phyloP scores from a whole-genome alignment of 108 stramenopile genomes.

The Tribonema minus region DNA sequence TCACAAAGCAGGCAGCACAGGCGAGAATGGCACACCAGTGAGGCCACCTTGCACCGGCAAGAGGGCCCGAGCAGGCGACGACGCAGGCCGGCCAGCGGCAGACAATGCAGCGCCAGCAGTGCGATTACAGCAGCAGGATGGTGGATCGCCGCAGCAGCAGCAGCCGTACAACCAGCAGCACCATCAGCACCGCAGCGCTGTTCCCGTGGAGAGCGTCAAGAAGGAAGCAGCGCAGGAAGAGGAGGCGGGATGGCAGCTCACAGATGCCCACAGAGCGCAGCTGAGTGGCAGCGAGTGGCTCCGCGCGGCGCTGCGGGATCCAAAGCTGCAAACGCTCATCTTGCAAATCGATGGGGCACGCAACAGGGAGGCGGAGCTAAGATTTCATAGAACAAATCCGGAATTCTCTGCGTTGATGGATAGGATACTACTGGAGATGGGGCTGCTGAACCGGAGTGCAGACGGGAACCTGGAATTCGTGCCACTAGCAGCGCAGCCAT shows the following conservation, averaged over 20 bases:
- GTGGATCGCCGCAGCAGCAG: too few species aligned
- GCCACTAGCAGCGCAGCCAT: too few species aligned
- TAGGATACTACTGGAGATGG: too few species aligned
- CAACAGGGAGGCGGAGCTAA: too few species aligned
- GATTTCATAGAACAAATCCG: too few species aligned
- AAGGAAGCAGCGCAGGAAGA: not conserved
- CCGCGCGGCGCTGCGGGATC: conserved; percentile 18
- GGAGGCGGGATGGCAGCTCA: conserved; percentile 29
- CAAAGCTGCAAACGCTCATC: conserved; percentile 35
- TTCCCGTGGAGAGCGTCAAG: not conserved
- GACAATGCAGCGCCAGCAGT: not conserved
- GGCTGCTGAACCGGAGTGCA: too few species aligned
- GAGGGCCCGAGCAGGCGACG: not conserved
- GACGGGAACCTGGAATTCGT: too few species aligned
- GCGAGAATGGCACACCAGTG: not conserved
- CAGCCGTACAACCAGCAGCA: not conserved
- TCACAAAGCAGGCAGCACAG: conserved; percentile 6
- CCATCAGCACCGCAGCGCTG: not conserved
- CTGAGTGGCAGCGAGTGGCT: conserved; percentile 1
- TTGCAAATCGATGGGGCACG: too few species aligned
- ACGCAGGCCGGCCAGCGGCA: too few species aligned
- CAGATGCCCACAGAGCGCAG: conserved; percentile 3
- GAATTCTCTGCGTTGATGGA: too few species aligned
- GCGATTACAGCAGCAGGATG: not conserved
- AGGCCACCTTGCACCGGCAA: conserved; percentile 16